Percentiles rank a stretch among this genome's conserved stretches.
These are phyloP conservation scores for Hanseniaspora lachancei DNA, from an alignment of 805 yeast genomes.

Conservation along the genomic window DNA sequence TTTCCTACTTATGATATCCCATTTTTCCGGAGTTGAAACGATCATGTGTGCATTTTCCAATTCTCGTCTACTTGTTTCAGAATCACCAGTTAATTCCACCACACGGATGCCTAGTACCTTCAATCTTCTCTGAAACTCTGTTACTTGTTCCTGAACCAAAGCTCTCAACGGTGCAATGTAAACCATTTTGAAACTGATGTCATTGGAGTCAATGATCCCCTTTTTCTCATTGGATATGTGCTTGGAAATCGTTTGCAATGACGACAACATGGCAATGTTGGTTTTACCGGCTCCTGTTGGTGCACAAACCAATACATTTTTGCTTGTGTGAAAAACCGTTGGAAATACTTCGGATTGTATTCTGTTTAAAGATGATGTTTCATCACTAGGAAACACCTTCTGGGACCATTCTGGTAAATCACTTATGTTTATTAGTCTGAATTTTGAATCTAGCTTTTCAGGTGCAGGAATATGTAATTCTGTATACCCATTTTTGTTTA, in stretches of 20 bases:
- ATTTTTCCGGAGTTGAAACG: conserved; percentile 92
- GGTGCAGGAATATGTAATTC: conserved; percentile 92
- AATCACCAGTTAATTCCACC: conserved; percentile 83
- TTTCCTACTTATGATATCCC: conserved; percentile 93
- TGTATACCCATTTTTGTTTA: conserved; percentile 62
- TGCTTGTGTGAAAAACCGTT: conserved; percentile 56
- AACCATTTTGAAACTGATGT: conserved; percentile 41
- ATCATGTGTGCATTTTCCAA: conserved; percentile 65
- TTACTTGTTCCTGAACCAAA: conserved; percentile 84
- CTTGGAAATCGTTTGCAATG: conserved; percentile 48
- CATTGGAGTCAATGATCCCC: conserved; percentile 36
- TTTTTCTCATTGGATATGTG: conserved; percentile 39
- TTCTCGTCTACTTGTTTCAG: conserved; percentile 61
- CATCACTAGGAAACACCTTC: conserved; percentile 54
- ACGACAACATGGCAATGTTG: conserved; percentile 81
- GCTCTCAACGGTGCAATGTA: conserved; percentile 92
- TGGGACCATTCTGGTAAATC: conserved; percentile 75
- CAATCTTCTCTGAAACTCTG: conserved; percentile 67
- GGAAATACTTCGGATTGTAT: conserved; percentile 77
- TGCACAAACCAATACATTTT: conserved; percentile 75
- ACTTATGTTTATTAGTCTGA: conserved; percentile 40
- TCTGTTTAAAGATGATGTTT: conserved; percentile 56
- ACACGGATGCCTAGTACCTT: conserved; percentile 54
- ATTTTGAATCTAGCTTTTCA: conserved; percentile 31
- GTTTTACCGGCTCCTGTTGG: conserved; percentile 99